These are phyloP conservation scores for Straminergon stramineum DNA, from an alignment of 225 moss, liverwort and hornwort genomes.

Conservation along the genomic window DNA sequence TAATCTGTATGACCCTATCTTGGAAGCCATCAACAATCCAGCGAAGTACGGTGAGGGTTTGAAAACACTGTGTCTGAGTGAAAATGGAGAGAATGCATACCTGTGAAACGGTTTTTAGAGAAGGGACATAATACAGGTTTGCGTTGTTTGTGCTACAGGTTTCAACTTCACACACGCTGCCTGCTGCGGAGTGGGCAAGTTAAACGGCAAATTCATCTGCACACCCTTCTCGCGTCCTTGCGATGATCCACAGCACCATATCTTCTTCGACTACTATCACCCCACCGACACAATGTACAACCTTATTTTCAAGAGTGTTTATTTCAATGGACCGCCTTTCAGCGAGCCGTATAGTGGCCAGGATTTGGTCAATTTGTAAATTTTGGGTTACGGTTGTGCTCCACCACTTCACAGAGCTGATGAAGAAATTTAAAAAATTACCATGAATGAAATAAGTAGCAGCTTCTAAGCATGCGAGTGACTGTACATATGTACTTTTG, in stretches of 20 bases:
- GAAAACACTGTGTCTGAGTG: neutral
- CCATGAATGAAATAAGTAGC: no score
- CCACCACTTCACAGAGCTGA: neutral
- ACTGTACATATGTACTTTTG: neutral
- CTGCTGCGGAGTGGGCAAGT: conserved; percentile 24
- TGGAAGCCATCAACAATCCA: conserved; percentile 18
- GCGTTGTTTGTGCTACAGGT: neutral
- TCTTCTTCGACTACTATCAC: conserved; percentile 29
- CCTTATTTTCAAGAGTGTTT: conserved; percentile 2
- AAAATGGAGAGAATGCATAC: neutral
- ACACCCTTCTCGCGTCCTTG: conserved; percentile 3
- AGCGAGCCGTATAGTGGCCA: conserved; percentile 11
- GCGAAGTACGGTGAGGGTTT: conserved; percentile 6
- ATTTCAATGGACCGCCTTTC: conserved; percentile 14
- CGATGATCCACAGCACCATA: neutral
- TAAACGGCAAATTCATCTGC: conserved; percentile 27
- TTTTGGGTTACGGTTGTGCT: neutral
- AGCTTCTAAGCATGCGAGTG: neutral
- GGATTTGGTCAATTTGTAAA: neutral
- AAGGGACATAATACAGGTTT: neutral
- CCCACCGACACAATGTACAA: conserved; percentile 14
- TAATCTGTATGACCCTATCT: conserved; percentile 13
- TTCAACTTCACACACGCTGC: conserved; percentile 14
- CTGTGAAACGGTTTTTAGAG: neutral
- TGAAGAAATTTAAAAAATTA: neutral